These are phyloP conservation scores for Apiospora phragmitis DNA, from an alignment of 2,329 filamentous ascomycete species.

Conservation along the genomic window DNA sequence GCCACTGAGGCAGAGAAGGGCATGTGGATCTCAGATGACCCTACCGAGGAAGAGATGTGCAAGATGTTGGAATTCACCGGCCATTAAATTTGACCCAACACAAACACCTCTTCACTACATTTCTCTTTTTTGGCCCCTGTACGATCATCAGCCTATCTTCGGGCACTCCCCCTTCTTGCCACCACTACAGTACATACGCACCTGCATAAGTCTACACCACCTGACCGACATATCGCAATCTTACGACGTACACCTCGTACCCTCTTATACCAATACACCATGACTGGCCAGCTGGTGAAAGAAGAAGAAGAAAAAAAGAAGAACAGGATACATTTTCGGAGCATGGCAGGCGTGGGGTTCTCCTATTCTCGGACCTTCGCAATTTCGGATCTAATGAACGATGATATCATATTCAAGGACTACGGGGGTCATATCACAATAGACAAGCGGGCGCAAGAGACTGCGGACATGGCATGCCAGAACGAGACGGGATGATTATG, in stretches of 20 bases:
- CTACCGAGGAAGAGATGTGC: constrained; percentile 60
- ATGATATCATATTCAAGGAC: neutral
- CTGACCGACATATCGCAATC: neutral
- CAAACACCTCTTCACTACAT: neutral
- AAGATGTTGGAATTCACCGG: constrained; percentile 56
- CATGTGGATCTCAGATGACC: constrained; percentile 75
- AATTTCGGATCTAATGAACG: neutral
- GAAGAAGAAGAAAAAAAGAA: neutral
- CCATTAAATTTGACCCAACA: constrained; percentile 18
- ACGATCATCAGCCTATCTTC: neutral
- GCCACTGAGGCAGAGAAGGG: constrained; percentile 88
- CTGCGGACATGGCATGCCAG: neutral
- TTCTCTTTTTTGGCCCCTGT: neutral
- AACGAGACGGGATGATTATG: neutral
- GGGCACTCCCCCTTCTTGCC: neutral
- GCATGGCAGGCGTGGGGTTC: neutral
- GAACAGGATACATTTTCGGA: neutral
- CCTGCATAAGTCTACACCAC: neutral
- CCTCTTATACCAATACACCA: neutral
- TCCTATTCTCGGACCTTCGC: neutral
- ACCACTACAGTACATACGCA: neutral
- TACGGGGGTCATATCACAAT: neutral
- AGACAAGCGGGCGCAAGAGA: neutral
- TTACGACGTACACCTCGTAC: neutral
- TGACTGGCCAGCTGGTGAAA: neutral